A percentile compares a stretch with the other conserved stretches of the same genome.
These are phyloP conservation scores for Corymbia calophylla DNA, from an alignment of 441 rosid species.

Conservation along the genomic window DNA sequence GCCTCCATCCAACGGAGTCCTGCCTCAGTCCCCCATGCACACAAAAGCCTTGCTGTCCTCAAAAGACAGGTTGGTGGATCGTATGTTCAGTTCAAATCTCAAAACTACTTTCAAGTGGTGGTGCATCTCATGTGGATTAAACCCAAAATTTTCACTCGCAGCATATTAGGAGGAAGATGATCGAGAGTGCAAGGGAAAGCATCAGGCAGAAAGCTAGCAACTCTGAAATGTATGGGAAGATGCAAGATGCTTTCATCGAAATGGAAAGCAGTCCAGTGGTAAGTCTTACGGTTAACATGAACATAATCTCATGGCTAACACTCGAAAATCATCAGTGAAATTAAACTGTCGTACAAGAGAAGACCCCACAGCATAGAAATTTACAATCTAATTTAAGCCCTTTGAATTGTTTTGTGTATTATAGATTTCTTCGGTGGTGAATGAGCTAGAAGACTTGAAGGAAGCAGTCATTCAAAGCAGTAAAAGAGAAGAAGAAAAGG, in stretches of 20 bases:
- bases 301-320: background rate
- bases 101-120: background rate
- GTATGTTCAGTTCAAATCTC: background rate
- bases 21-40: conserved; percentile 94
- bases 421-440: conserved; percentile 6
- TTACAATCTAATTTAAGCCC: background rate
- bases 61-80: conserved; percentile 54
- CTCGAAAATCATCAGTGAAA: background rate
- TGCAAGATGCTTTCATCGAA: conserved; percentile 38
- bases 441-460: conserved; percentile 36
- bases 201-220: conserved; percentile 32
- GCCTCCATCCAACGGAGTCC: conserved; percentile 90
- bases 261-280: conserved; percentile 25
- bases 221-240: conserved; percentile 33
- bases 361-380: background rate
- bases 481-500: conserved; percentile 1
- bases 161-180: conserved; percentile 40
- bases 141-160: background rate
- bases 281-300: background rate
- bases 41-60: conserved; percentile 82
- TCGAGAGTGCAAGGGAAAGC: conserved; percentile 38
- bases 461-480: conserved; percentile 29
- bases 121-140: background rate
- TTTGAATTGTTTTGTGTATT: background rate
- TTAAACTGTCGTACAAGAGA: background rate